Evolutionary conservation across 1,284 basidiomycete genomes (phyloP), one percentile per base, ranked within the genome.

Genomic region (Marasmius oreades): DNA sequence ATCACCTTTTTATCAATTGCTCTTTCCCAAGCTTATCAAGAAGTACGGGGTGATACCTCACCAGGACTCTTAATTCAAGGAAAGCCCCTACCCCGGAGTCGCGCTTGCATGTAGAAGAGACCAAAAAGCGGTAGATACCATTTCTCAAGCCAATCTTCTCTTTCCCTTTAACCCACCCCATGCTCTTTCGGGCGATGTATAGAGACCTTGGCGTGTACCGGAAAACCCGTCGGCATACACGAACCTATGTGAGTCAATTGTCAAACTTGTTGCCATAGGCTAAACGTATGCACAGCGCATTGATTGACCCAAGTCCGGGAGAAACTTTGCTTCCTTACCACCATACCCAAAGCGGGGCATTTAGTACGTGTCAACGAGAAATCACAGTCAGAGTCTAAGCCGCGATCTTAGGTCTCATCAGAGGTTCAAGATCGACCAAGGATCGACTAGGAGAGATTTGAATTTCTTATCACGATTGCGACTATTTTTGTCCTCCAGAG

Each of bases 231-330:
- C 11, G 66, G 63, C n/a, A 64, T 72, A 31, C 70, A 75, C 23
- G 82, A 85, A 58, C 78, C 76, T 61, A 71, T 82, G 82, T 80
- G 54, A 23, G 78, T 66, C n/a, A n/a, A n/a, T n/a, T n/a, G n/a
- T n/a, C 6, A 36, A 24, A 12, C n/a, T n/a, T 26, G n/a, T 20
- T 48, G 31, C 16, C 20, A n/a, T 22, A n/a, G n/a, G 63, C 5
- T 48, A 68, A 69, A 24, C 56, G 61, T 10, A 71, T 82, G 3
- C 82, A 84, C 56, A 67, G 72, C 14, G 73, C 75, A 0, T 67
- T 84, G 24, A 62, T 76, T 1, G 70, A 80, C 60, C 75, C 0
- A 60, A 60, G 6, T 78, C 79, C 2, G 76, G 75, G 2, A 67
- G 77, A 39, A 63, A 59, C 12, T 80, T 76, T 57, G 76, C 72